A percentile compares a stretch with the other conserved stretches of the same genome.
phyloP scores from a whole-genome alignment of 306 rosid genomes.

The Fragaria vesca region DNA sequence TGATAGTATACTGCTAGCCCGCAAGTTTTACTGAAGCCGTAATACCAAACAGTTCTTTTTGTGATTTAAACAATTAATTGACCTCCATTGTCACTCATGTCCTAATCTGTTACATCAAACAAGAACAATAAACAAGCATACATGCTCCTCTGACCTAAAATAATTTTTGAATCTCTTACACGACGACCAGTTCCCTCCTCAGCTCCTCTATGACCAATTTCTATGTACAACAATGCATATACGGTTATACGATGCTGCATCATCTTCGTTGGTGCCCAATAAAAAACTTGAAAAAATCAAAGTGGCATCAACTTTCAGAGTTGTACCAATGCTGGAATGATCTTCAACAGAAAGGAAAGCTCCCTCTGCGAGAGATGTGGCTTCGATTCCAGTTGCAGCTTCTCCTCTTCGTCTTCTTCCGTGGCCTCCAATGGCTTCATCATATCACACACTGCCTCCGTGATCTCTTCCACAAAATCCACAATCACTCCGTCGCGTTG shows the following conservation, averaged over 20 bases:
- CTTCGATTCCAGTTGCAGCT: slow-evolving; percentile 41
- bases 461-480: slow-evolving; percentile 76
- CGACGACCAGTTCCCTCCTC: background rate
- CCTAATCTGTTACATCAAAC: background rate
- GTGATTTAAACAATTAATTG: too few species aligned
- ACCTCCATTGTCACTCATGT: too few species aligned
- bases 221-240: slow-evolving; percentile 4
- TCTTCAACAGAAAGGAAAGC: slow-evolving; percentile 73
- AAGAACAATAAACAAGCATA: background rate
- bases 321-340: slow-evolving; percentile 70
- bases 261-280: background rate
- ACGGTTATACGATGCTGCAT: background rate
- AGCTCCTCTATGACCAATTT: background rate
- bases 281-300: background rate
- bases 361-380: slow-evolving; percentile 73
- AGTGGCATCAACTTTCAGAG: slow-evolving; percentile 12
- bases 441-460: slow-evolving; percentile 58
- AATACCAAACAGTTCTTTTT: too few species aligned
- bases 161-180: background rate
- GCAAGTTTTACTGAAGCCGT: too few species aligned
- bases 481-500: slow-evolving; percentile 91
- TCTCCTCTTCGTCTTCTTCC: slow-evolving; percentile 41
- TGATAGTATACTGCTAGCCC: too few species aligned
- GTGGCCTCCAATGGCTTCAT: slow-evolving; percentile 39
- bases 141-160: background rate